These are phyloP conservation scores for Clitopilus passeckerianus DNA, from an alignment of 768 basidiomycete species.

Conservation along the genomic window DNA sequence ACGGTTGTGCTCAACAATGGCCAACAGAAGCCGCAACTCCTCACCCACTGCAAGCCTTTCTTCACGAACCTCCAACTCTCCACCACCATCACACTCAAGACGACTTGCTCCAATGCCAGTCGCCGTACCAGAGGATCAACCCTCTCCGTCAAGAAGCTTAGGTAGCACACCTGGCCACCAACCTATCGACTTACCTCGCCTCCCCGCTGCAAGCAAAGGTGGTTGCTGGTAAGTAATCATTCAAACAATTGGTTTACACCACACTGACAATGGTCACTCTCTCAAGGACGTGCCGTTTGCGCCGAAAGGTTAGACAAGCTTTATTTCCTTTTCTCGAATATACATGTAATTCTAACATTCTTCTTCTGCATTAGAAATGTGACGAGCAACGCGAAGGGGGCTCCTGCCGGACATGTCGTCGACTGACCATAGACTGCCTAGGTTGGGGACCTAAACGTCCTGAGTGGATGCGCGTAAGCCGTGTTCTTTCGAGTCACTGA, in stretches of 20 bases:
- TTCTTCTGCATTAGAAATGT: constrained; percentile 59
- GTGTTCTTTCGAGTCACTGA: background rate
- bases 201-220: constrained; percentile 56
- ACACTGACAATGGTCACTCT: constrained; percentile 8
- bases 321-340: background rate
- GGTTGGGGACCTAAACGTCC: constrained; percentile 83
- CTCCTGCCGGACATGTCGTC: constrained; percentile 77
- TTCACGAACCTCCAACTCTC: constrained; percentile 36
- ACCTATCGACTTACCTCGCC: constrained; percentile 46
- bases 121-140: constrained; percentile 20
- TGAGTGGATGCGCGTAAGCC: constrained; percentile 81
- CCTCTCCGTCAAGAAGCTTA: constrained; percentile 21
- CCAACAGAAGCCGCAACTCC: constrained; percentile 41
- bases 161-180: constrained; percentile 44
- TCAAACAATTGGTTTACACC: constrained; percentile 6
- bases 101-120: constrained; percentile 31
- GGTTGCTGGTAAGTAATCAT: constrained; percentile 67
- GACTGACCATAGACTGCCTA: constrained; percentile 75
- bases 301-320: constrained; percentile 57
- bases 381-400: constrained; percentile 80
- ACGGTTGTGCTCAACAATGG: constrained; percentile 32
- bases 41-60: constrained; percentile 47
- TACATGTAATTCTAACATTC: constrained; percentile 2
- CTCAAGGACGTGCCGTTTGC: constrained; percentile 74
- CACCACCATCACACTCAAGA: constrained; percentile 36